Evolutionary conservation across 2,329 filamentous ascomycete genomes (phyloP), one percentile per base, ranked within the genome.

Genomic region (Ascochyta viciae-villosae): DNA sequence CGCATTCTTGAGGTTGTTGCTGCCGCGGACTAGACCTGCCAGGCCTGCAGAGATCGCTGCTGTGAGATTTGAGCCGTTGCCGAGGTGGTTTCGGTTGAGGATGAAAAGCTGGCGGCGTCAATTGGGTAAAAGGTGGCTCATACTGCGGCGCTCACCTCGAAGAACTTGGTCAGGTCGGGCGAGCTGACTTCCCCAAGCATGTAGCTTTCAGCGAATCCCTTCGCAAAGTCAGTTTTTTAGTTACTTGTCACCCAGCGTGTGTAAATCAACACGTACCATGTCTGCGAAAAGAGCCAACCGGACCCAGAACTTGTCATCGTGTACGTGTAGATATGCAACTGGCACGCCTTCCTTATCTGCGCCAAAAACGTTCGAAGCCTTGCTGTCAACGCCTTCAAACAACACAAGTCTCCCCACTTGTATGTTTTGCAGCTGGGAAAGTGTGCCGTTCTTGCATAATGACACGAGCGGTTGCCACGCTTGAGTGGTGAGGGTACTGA

Each of bases 101-200:
- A 92, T 89, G 76, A 91, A 92, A 26, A 91, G 81, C 83, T 90
- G 51, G 9, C 26, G 15, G 3, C 26, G 50, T 76, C 39, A 76
- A 66, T 42, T 43, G 9, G 19, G 27, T 23, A 35, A 50, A 41
- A 13, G 3, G 5, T 5, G 19, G 9, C 4, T 43, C 12, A 12
- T 27, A 24, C 9, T 37, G 7, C 26, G 27, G 12, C 24, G 47
- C 65, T 41, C 68, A 87, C 85, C 71, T 85, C 83, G 72, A 92
- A 91, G 69, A 91, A 90, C 2, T 82, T 81, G 1, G 86, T 87
- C 63, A 92, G 71, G 69, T 91, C 84, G 10, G 82, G 77, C 57
- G 88, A 90, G 47, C 86, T 83, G 26, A 90, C 81, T 70, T 91
- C 88, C 40, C 86, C 86, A 15, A 91, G 79, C 87, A 91, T 91